Conservation (phyloP, 352 stramenopile species). For the Lagenidium giganteum region DNA sequence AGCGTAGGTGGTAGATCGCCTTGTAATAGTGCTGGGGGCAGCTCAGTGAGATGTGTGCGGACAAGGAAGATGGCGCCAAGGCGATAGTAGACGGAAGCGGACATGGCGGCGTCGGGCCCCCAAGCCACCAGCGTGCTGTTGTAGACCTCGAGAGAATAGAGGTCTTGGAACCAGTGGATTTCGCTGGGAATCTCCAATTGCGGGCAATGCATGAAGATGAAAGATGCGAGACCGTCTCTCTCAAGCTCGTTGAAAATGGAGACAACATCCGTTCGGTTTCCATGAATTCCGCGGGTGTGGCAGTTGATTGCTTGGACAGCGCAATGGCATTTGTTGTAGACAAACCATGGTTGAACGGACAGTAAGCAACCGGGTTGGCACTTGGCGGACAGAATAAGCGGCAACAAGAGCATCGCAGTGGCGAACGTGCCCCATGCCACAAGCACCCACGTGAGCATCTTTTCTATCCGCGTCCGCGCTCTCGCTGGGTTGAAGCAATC, state of each 20-base stretch:
- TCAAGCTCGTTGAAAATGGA: background rate
- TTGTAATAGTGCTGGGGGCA: slow-evolving; percentile 6
- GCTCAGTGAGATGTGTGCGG: slow-evolving; percentile 4
- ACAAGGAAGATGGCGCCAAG: slow-evolving; percentile 13
- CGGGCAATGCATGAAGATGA: slow-evolving; percentile 6
- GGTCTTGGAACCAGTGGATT: slow-evolving; percentile 2
- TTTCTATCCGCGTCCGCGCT: no score
- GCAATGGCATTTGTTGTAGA: background rate
- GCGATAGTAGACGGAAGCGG: background rate
- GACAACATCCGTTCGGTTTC: background rate
- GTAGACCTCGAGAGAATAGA: slow-evolving; percentile 1
- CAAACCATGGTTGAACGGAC: slow-evolving; percentile 4
- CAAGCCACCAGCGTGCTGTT: slow-evolving; percentile 1
- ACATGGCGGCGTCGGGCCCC: background rate
- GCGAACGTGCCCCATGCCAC: background rate
- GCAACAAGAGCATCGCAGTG: slow-evolving; percentile 2
- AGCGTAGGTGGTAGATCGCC: slow-evolving; percentile 4
- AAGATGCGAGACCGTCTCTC: slow-evolving; percentile 4
- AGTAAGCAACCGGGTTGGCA: slow-evolving; percentile 1
- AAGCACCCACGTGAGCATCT: background rate
- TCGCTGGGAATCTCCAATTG: slow-evolving; percentile 7
- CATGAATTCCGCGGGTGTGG: slow-evolving; percentile 1
- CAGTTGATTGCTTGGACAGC: slow-evolving; percentile 11
- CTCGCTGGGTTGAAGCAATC: no score
- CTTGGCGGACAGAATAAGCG: background rate